Conservation (phyloP, 441 rosid species). For the Gossypium gossypioides region DNA sequence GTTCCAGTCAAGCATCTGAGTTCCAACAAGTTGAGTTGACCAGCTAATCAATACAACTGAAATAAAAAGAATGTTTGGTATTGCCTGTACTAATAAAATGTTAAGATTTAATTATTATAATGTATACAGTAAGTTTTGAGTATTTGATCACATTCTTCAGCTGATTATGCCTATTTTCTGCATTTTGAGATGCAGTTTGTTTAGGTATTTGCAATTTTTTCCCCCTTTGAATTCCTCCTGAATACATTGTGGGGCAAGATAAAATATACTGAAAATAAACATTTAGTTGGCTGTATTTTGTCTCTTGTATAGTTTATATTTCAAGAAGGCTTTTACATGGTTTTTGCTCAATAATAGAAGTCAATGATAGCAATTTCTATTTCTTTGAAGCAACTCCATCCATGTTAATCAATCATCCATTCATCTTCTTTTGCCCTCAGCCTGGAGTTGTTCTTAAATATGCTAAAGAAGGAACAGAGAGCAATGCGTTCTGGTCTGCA, state of each 20-base stretch:
- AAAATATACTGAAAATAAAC: not conserved
- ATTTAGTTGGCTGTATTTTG: not conserved
- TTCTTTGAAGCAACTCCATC: not conserved
- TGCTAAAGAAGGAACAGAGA: slow-evolving; percentile 99
- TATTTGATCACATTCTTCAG: not conserved
- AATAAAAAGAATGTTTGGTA: not conserved
- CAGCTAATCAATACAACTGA: not conserved
- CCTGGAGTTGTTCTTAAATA: slow-evolving; percentile 78
- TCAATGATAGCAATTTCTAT: not conserved
- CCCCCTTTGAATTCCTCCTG: not conserved
- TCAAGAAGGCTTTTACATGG: not conserved
- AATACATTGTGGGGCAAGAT: not conserved
- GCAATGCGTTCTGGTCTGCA: slow-evolving; percentile 88
- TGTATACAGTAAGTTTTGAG: not conserved
- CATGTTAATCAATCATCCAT: slow-evolving; percentile 1
- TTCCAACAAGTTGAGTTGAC: not conserved
- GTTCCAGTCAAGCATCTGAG: not conserved
- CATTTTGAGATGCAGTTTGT: not conserved
- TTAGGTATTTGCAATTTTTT: not conserved
- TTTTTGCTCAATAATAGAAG: not conserved
- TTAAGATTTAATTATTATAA: slow-evolving; percentile 4
- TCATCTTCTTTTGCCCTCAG: slow-evolving; percentile 27
- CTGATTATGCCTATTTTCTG: not conserved
- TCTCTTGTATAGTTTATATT: not conserved
- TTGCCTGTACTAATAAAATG: not conserved